Percentiles rank a stretch among this genome's conserved stretches.
Evolutionary conservation across 495 filamentous ascomycete genomes (phyloP).

Genomic region (Aspergillus kassunensis): DNA sequence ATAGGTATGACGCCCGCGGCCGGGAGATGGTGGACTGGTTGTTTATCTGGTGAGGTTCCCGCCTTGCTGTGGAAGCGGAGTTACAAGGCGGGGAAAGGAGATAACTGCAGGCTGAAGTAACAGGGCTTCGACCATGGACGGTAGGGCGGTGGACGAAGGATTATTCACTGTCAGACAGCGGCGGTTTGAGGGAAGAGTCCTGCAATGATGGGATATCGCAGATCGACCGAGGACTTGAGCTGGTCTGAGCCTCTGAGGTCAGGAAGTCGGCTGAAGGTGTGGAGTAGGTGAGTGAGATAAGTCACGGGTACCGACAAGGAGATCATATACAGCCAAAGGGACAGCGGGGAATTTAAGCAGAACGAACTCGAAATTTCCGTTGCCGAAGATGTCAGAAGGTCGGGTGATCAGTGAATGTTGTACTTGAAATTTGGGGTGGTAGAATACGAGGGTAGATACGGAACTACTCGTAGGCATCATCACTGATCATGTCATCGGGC

Average conservation of each 20-base stretch:
- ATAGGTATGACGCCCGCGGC: neutral
- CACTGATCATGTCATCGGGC: too few relatives aligned
- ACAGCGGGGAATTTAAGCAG: neutral
- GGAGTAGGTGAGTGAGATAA: slow-evolving; percentile 7
- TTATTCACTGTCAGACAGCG: neutral
- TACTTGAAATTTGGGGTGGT: too few relatives aligned
- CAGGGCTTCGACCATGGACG: neutral
- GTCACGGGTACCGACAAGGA: slow-evolving; percentile 2
- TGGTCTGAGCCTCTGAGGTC: neutral
- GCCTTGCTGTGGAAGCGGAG: slow-evolving; percentile 11
- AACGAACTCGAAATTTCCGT: neutral
- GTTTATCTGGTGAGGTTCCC: slow-evolving; percentile 12
- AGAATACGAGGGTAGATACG: too few relatives aligned
- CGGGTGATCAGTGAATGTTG: slow-evolving; percentile 12
- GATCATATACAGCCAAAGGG: neutral
- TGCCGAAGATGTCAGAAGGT: too few relatives aligned
- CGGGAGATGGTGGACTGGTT: neutral
- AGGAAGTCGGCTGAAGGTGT: neutral
- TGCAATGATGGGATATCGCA: neutral
- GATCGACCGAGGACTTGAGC: neutral
- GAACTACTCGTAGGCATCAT: too few relatives aligned
- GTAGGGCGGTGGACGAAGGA: neutral
- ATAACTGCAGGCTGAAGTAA: neutral
- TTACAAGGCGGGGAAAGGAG: slow-evolving; percentile 12
- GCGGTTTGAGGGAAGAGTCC: neutral